These are phyloP conservation scores for Thielaviopsis ethacetica DNA, from an alignment of 2,329 filamentous ascomycete genomes.

Conservation along the genomic window DNA sequence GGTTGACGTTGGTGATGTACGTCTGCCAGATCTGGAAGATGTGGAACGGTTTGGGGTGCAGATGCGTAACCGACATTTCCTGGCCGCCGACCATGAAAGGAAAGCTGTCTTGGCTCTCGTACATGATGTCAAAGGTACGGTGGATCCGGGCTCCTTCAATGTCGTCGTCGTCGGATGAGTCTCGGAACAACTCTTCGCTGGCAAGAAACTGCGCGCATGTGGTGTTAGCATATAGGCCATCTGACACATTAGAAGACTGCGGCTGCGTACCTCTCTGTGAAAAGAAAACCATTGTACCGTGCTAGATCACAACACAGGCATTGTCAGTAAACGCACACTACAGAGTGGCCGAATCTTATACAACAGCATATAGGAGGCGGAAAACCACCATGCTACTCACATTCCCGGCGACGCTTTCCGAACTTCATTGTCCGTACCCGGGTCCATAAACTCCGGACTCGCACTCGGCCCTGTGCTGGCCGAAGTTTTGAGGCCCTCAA, in stretches of 20 bases:
- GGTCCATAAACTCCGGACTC: neutral
- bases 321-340: too few relatives aligned
- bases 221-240: neutral
- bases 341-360: too few relatives aligned
- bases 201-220: conserved; percentile 27
- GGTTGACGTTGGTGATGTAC: conserved; percentile 54
- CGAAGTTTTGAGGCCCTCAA: conserved; percentile 37
- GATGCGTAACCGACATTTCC: conserved; percentile 25
- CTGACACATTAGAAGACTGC: neutral
- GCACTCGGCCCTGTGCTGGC: conserved; percentile 16
- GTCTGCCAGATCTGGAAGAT: conserved; percentile 53
- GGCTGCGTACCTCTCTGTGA: conserved; percentile 30
- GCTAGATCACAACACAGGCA: too few relatives aligned
- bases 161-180: conserved; percentile 35
- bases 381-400: conserved; percentile 9
- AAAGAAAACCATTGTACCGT: conserved; percentile 31
- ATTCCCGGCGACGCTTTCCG: neutral
- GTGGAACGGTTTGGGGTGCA: conserved; percentile 39
- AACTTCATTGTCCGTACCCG: neutral
- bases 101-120: conserved; percentile 37
- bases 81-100: conserved; percentile 37
- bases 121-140: conserved; percentile 43
- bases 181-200: conserved; percentile 30
- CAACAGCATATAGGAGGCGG: conserved; percentile 14
- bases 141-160: conserved; percentile 36